Percentiles rank a stretch among this genome's conserved stretches.
phyloP scores from a whole-genome alignment of 2,329 filamentous ascomycete genomes.

The Spiromastix sp. region DNA sequence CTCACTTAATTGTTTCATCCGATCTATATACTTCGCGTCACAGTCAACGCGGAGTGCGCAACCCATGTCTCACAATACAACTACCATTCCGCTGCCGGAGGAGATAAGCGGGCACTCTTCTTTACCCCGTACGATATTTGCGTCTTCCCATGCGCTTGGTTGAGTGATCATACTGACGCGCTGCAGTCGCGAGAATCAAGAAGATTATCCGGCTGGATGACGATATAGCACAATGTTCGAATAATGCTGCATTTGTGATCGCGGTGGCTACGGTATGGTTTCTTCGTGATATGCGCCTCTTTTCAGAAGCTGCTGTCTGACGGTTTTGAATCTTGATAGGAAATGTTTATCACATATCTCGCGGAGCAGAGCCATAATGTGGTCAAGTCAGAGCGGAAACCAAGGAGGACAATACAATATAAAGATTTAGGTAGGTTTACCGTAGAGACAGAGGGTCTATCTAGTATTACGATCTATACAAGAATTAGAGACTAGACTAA shows the following conservation, averaged over 20 bases:
- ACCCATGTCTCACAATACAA: constrained; percentile 82
- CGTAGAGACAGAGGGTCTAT: no score
- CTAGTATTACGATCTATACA: no score
- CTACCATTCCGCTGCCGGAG: constrained; percentile 66
- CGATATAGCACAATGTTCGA: constrained; percentile 77
- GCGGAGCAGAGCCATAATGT: constrained; percentile 77
- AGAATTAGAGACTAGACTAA: constrained; percentile 9
- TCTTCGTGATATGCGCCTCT: background rate
- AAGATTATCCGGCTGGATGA: constrained; percentile 87
- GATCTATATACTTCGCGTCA: background rate
- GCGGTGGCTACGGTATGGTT: constrained; percentile 68
- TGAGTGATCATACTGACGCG: no score
- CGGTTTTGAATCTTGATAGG: constrained; percentile 38
- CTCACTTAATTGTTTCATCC: background rate
- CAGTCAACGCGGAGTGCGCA: background rate
- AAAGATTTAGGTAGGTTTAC: constrained; percentile 85
- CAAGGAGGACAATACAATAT: constrained; percentile 89
- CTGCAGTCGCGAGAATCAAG: constrained; percentile 79
- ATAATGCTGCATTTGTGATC: constrained; percentile 89
- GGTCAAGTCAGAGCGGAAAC: constrained; percentile 83
- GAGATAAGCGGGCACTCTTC: constrained; percentile 78
- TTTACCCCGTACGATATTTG: constrained; percentile 59
- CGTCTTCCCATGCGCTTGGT: no score
- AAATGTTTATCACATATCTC: constrained; percentile 92
- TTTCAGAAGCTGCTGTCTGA: constrained; percentile 5